A percentile compares a stretch with the other conserved stretches of the same genome.
Evolutionary conservation across 495 filamentous ascomycete genomes (phyloP).

Genomic region (Aspergillus carlsbadensis): DNA sequence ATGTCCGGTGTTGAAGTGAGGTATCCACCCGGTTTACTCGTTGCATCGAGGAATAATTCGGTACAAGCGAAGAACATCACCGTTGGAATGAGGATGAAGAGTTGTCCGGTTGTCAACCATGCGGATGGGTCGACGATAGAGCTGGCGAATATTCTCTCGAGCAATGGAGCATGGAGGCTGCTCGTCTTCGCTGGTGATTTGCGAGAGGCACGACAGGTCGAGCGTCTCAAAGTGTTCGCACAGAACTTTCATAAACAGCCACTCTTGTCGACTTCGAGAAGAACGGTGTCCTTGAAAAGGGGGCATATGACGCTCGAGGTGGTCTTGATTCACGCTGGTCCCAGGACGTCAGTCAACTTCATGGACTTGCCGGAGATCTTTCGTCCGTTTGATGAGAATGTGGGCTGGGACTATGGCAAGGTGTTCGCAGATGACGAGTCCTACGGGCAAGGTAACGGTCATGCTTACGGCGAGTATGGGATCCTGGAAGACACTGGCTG

Average conservation of each 20-base stretch:
- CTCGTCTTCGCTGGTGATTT: constrained; percentile 60
- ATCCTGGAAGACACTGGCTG: constrained; percentile 17
- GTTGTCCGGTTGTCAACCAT: constrained; percentile 53
- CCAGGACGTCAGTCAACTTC: constrained; percentile 40
- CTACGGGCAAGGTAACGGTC: not conserved
- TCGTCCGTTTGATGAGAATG: constrained; percentile 46
- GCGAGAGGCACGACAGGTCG: not conserved
- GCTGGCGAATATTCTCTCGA: constrained; percentile 48
- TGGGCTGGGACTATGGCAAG: constrained; percentile 45
- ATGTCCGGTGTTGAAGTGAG: constrained; percentile 23
- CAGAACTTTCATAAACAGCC: constrained; percentile 6
- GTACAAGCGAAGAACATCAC: constrained; percentile 39
- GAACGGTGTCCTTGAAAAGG: too few species aligned
- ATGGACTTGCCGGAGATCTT: constrained; percentile 53
- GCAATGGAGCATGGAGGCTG: constrained; percentile 59
- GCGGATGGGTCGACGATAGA: constrained; percentile 57
- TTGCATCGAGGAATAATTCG: constrained; percentile 7
- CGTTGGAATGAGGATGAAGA: constrained; percentile 60
- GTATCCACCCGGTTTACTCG: constrained; percentile 17
- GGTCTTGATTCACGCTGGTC: constrained; percentile 49
- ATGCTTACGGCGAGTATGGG: constrained; percentile 21
- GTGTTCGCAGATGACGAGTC: constrained; percentile 56
- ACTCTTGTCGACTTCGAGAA: too few species aligned
- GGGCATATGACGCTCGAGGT: not conserved
- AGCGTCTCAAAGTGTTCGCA: constrained; percentile 8